Conservation (phyloP, 176 grass and related monocot genomes). For the Oryza glumipatula region DNA sequence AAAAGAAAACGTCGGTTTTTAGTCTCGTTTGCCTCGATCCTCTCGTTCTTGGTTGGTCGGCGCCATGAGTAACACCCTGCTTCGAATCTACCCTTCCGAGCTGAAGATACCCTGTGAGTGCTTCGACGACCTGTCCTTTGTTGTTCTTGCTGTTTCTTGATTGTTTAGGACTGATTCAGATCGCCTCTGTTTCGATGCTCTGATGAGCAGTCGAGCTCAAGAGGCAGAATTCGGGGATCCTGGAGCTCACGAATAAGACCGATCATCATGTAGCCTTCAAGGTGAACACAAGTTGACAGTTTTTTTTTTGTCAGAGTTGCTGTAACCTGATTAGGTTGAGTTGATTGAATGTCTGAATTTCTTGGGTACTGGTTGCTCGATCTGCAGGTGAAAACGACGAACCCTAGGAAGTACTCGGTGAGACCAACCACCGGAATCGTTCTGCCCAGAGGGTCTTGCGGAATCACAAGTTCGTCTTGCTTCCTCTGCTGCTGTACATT, state of each 20-base stretch:
- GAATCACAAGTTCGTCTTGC: constrained; percentile 54
- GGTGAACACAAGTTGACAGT: constrained; percentile 40
- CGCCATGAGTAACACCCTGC: constrained; percentile 79
- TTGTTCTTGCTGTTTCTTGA: constrained; percentile 32
- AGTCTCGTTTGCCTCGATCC: not conserved
- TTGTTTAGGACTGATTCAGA: constrained; percentile 29
- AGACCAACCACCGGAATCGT: constrained; percentile 76
- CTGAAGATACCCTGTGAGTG: constrained; percentile 87
- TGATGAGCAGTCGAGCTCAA: constrained; percentile 66
- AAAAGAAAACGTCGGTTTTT: not conserved
- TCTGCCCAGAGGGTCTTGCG: constrained; percentile 52
- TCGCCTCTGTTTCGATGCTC: constrained; percentile 14
- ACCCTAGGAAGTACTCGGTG: constrained; percentile 81
- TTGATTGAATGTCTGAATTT: not conserved
- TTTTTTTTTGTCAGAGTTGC: not conserved
- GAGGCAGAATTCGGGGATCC: constrained; percentile 65
- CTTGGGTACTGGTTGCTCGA: not conserved
- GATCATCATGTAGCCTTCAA: constrained; percentile 86
- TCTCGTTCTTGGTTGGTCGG: constrained; percentile 8
- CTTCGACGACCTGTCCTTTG: not conserved
- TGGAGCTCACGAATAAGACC: constrained; percentile 87
- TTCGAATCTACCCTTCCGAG: constrained; percentile 82
- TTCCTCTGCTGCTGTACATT: not conserved
- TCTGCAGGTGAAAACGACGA: constrained; percentile 92
- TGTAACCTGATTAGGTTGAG: constrained; percentile 4